Conservation (phyloP, 2,329 filamentous ascomycete genomes). For the Alternaria viburni region DNA sequence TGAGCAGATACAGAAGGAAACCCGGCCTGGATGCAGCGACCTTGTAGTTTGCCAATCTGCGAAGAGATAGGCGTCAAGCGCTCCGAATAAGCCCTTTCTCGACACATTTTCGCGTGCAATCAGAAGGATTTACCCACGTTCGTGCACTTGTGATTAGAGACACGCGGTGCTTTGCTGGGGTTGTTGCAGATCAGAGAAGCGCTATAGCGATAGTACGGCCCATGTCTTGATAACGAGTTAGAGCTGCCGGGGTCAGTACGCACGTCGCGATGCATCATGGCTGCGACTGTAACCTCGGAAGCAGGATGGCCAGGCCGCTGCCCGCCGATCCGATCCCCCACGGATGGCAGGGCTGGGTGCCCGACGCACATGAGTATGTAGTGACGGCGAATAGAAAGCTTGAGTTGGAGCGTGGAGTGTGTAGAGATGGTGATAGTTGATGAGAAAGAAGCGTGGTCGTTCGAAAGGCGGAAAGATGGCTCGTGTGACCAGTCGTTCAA, state of each 20-base stretch:
- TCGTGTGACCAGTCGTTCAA: background rate
- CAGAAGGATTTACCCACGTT: background rate
- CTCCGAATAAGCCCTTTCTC: background rate
- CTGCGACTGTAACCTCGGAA: background rate
- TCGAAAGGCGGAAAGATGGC: background rate
- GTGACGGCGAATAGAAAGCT: background rate
- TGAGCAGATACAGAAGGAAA: conserved; percentile 30
- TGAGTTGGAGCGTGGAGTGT: background rate
- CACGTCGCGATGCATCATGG: background rate
- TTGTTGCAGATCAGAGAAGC: background rate
- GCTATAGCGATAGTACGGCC: conserved; percentile 3
- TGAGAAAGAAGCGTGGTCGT: background rate
- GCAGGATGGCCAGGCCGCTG: background rate
- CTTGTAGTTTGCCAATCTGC: background rate
- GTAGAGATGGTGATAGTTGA: background rate
- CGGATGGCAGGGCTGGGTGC: background rate
- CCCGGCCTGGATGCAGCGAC: conserved; percentile 1
- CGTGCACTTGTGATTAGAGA: background rate
- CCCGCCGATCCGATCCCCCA: background rate
- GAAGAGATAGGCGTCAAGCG: background rate
- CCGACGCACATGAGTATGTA: background rate
- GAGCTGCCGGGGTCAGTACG: background rate
- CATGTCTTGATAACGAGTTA: background rate
- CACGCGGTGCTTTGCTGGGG: conserved; percentile 9
- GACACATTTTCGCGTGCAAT: background rate